phyloP scores from a whole-genome alignment of 805 yeast genomes.

The Metschnikowia picachoensis region DNA sequence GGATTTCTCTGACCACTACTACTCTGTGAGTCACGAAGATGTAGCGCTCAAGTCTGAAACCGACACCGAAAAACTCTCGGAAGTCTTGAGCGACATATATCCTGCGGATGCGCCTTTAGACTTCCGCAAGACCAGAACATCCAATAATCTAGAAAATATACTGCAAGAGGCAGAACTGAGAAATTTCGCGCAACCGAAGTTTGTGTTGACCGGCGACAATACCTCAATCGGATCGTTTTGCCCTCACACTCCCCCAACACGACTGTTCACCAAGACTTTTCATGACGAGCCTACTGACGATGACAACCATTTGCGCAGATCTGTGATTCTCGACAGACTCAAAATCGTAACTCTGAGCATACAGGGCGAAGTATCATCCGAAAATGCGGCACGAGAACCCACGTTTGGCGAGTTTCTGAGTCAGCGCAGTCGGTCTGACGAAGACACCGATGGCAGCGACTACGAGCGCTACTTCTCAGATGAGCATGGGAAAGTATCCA shows the following conservation, averaged over 20 bases:
- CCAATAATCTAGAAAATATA: background rate
- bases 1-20: slow-evolving; percentile 20
- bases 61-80: slow-evolving; percentile 30
- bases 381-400: slow-evolving; percentile 2
- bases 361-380: background rate
- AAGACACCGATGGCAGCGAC: slow-evolving; percentile 24
- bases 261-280: background rate
- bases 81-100: slow-evolving; percentile 40
- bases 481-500: background rate
- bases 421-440: background rate
- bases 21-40: slow-evolving; percentile 23
- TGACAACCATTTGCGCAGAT: slow-evolving; percentile 24
- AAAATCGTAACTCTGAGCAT: slow-evolving; percentile 39
- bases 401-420: slow-evolving; percentile 8
- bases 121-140: slow-evolving; percentile 23
- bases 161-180: background rate
- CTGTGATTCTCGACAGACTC: slow-evolving; percentile 35
- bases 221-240: slow-evolving; percentile 36
- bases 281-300: slow-evolving; percentile 4
- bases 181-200: slow-evolving; percentile 5
- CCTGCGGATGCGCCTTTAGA: slow-evolving; percentile 34
- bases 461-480: slow-evolving; percentile 12
- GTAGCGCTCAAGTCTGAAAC: slow-evolving; percentile 1
- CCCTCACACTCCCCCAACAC: slow-evolving; percentile 33
- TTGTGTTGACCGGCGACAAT: slow-evolving; percentile 14